phyloP scores from a whole-genome alignment of 73 alveolate genomes.

The Breviolum minutum region DNA sequence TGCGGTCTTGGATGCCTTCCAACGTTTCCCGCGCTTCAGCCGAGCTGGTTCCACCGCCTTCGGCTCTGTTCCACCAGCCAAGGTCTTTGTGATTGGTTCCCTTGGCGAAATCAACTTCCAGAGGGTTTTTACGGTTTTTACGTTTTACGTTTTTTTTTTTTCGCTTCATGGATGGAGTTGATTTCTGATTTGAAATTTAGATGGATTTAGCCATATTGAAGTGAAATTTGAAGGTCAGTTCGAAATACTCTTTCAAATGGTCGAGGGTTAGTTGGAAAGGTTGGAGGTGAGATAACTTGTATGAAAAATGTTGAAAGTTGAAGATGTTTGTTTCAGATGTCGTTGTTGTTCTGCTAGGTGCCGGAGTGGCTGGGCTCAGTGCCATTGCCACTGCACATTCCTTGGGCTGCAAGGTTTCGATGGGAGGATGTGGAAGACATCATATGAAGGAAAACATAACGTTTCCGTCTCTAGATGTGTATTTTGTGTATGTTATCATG shows the following conservation, averaged over 20 bases:
- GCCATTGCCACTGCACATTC: conserved; percentile 96
- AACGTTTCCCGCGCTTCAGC: conserved; percentile 85
- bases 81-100: conserved; percentile 97
- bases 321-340: background rate
- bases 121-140: background rate
- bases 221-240: too few species aligned
- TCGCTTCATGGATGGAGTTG: too few species aligned
- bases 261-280: too few species aligned
- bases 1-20: conserved; percentile 97
- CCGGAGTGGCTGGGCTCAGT: conserved; percentile 96
- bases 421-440: background rate
- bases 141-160: background rate
- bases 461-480: too few species aligned
- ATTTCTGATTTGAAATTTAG: too few species aligned
- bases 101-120: background rate
- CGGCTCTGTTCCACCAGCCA: conserved; percentile 98
- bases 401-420: conserved; percentile 92
- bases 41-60: conserved; percentile 89
- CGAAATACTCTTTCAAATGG: too few species aligned
- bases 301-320: background rate
- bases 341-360: background rate
- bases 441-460: background rate
- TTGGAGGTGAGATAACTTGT: too few species aligned
- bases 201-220: too few species aligned
- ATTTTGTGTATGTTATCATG: too few species aligned